Evolutionary conservation across 2,329 filamentous ascomycete genomes (phyloP).

Genomic region (Cladophialophora bantiana): DNA sequence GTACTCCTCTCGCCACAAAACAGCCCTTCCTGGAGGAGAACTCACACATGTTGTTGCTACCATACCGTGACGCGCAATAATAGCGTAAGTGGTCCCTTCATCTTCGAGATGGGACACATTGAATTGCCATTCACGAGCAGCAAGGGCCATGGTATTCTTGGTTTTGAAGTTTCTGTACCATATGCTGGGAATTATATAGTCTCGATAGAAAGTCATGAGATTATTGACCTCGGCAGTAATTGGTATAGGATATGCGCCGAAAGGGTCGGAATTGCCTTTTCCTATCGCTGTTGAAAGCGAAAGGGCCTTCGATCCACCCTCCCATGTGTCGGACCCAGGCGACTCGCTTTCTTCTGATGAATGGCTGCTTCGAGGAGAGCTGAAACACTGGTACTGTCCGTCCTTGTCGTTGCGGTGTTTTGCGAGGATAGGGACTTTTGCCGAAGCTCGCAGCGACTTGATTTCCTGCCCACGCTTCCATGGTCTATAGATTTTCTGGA

Average conservation of each 20-base stretch:
- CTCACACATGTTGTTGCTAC: constrained; percentile 5
- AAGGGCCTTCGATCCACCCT: background rate
- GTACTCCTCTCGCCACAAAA: too few species aligned
- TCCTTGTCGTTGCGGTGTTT: background rate
- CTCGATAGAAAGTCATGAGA: constrained; percentile 25
- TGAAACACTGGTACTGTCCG: background rate
- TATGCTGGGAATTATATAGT: constrained; percentile 16
- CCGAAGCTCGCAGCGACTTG: constrained; percentile 16
- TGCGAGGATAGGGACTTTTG: constrained; percentile 7
- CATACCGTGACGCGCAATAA: constrained; percentile 12
- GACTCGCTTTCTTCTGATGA: background rate
- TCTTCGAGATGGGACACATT: constrained; percentile 18
- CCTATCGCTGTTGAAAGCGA: constrained; percentile 10
- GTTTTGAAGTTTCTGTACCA: constrained; percentile 18
- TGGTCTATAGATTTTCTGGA: constrained; percentile 24
- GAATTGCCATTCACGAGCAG: constrained; percentile 16
- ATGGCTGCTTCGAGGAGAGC: background rate
- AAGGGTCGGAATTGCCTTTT: constrained; percentile 29
- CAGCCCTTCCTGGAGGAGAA: too few species aligned
- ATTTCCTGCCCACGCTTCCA: constrained; percentile 26
- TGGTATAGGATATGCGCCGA: constrained; percentile 14
- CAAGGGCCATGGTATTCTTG: constrained; percentile 9
- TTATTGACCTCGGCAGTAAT: constrained; percentile 25
- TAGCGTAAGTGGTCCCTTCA: constrained; percentile 8
- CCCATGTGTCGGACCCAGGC: background rate